These are phyloP conservation scores for Cystodermella granulosa DNA, from an alignment of 1,284 basidiomycete genomes.

Conservation along the genomic window DNA sequence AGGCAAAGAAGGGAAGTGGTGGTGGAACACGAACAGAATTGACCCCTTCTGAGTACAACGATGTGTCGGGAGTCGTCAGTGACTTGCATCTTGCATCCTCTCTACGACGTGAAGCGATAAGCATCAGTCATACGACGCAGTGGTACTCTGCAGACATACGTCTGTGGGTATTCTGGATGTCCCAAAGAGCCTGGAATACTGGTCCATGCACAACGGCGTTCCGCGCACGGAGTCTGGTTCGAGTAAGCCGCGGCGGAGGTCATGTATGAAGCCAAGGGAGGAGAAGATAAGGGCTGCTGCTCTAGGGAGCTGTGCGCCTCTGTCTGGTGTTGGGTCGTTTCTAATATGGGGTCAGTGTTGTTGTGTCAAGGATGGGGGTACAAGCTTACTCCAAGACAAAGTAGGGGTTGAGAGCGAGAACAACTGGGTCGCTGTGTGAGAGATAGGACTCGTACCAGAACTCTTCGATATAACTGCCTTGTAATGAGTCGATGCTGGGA, in stretches of 20 bases:
- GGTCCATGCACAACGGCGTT: slow-evolving; percentile 87
- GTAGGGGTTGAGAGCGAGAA: slow-evolving; percentile 91
- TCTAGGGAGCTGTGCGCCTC: slow-evolving; percentile 84
- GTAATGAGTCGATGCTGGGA: too few species aligned
- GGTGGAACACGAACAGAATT: slow-evolving; percentile 71
- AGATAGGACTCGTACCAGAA: slow-evolving; percentile 98
- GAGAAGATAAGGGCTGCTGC: slow-evolving; percentile 87
- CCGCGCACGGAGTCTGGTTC: slow-evolving; percentile 81
- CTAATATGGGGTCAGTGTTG: slow-evolving; percentile 38
- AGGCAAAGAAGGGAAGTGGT: too few species aligned
- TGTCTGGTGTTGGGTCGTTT: slow-evolving; percentile 87
- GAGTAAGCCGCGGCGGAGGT: slow-evolving; percentile 77
- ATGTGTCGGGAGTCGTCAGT: slow-evolving; percentile 76
- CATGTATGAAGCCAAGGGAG: slow-evolving; percentile 90
- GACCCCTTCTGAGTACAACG: slow-evolving; percentile 83
- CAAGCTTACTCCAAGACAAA: slow-evolving; percentile 90
- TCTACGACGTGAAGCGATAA: slow-evolving; percentile 37
- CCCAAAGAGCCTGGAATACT: slow-evolving; percentile 89
- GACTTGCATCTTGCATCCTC: slow-evolving; percentile 85
- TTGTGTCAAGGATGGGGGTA: neutral
- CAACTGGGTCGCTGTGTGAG: slow-evolving; percentile 87
- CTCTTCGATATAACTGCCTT: slow-evolving; percentile 88
- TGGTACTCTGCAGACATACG: slow-evolving; percentile 45
- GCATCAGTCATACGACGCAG: slow-evolving; percentile 1
- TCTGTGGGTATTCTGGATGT: slow-evolving; percentile 91